Evolutionary conservation across 306 rosid species (phyloP), one percentile per base, ranked within the genome.

Genomic region (Prunus fruticosa): DNA sequence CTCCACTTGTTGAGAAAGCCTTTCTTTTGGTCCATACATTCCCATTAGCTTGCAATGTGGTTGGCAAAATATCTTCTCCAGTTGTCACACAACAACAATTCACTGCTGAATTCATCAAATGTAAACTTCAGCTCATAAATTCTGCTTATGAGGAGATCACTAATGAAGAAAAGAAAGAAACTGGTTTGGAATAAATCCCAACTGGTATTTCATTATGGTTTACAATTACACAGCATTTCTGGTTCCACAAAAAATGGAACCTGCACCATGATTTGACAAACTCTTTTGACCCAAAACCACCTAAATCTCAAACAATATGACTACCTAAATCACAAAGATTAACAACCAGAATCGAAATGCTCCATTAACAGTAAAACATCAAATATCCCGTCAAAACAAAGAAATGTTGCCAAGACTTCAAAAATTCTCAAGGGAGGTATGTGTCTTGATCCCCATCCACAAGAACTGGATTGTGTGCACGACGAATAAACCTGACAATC

Each of bases 1-100:
- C 71, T 83, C 76, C 80, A 78, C 69, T 73, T 51, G 70, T 76
- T 58, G 15, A 20, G 71, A 76, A 68, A 64, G 68, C 45, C 41
- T 64, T 30, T 14, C 64, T 76, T 64, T 20, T 76, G 67, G 23
- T 50, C 34, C 65, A 72, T 9, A 65, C 64, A 75, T 15, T 66
- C 18, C 50, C 70, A 19, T 23, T 15, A 47, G 2, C 38, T 19
- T 22, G 28, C 11, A 47, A 25, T 23, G 3, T 12, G 38, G 38
- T 60, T 23, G 65, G 19, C 38, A 60, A 14, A 74, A 3, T 1
- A 22, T 60, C 58, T 45, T 73, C 11, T 43, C 5, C 3, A 63
- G 8, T 6, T 15, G 7, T n/a, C 67, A 15, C 13, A 62, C 41
- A 0, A 16, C 11, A 63, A 14, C 7, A 15, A 15, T 63, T 63